phyloP scores from a whole-genome alignment of 2,329 filamentous ascomycete species.

The Thermothelomyces thermophilus region DNA sequence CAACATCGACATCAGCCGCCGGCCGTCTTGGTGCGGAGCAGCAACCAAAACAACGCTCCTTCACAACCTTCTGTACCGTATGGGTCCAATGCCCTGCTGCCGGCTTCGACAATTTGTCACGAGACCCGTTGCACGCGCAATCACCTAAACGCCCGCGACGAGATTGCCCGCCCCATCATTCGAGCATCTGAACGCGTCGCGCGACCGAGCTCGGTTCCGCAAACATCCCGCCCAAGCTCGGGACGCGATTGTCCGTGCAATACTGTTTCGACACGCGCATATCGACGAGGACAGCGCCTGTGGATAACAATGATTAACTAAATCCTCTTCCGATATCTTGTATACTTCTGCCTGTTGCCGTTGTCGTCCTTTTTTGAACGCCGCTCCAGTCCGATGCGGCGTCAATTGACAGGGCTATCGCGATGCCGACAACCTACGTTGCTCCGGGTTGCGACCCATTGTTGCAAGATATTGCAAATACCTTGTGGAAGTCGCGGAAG shows the following conservation, averaged over 20 bases:
- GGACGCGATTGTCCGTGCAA: slow-evolving; percentile 2
- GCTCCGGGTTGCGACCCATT: slow-evolving; percentile 43
- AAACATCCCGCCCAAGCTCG: neutral
- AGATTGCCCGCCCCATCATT: slow-evolving; percentile 12
- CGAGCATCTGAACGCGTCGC: slow-evolving; percentile 17
- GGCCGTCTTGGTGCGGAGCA: neutral
- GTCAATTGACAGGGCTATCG: slow-evolving; percentile 18
- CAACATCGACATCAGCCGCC: neutral
- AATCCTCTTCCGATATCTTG: neutral
- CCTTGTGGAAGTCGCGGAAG: slow-evolving; percentile 58
- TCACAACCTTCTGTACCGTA: no score
- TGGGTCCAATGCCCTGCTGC: slow-evolving; percentile 1
- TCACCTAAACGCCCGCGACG: neutral
- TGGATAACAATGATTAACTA: neutral
- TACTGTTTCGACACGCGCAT: neutral
- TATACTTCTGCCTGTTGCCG: neutral
- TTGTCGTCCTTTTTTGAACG: neutral
- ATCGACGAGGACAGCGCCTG: no score
- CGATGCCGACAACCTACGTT: slow-evolving; percentile 55
- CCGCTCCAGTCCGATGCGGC: slow-evolving; percentile 1
- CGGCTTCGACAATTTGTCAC: neutral
- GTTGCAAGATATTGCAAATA: slow-evolving; percentile 60
- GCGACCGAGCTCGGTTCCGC: neutral
- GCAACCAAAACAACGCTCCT: neutral
- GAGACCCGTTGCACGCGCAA: neutral